A percentile compares a stretch with the other conserved stretches of the same genome.
Conservation (phyloP, 169 alveolate species). For the Toxoplasma gondii region DNA sequence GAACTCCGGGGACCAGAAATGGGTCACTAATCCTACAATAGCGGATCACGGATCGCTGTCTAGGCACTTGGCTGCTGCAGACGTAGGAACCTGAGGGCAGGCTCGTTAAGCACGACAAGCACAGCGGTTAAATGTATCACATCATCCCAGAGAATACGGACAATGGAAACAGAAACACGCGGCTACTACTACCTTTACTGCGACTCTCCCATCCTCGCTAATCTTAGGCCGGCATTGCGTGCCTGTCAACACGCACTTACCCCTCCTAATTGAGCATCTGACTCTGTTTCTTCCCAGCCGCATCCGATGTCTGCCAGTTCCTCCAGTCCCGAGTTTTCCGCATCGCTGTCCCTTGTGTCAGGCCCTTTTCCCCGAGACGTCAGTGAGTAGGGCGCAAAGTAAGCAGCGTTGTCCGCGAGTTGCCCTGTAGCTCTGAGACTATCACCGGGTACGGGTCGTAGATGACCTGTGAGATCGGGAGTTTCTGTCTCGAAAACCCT, state of each 20-base stretch:
- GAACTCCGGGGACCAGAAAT: no score
- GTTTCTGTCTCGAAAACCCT: not conserved
- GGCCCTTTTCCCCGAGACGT: not conserved
- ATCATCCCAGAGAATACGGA: no score
- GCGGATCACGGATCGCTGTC: no score
- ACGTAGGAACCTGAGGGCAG: no score
- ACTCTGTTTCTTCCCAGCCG: slow-evolving; percentile 12
- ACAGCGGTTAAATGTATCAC: no score
- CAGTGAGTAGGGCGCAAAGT: slow-evolving; percentile 6
- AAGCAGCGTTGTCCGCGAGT: not conserved
- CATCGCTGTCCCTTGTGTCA: not conserved
- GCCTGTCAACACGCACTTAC: not conserved
- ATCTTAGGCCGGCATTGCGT: no score
- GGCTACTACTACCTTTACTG: no score
- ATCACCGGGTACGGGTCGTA: not conserved
- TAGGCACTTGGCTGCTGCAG: no score
- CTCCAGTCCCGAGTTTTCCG: not conserved
- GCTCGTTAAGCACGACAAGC: no score
- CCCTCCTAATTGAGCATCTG: slow-evolving; percentile 14
- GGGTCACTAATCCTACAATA: no score
- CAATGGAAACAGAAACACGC: no score
- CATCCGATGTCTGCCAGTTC: not conserved
- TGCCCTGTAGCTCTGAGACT: not conserved
- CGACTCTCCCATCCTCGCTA: no score
- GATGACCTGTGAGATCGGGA: not conserved